These are phyloP conservation scores for Daldinia decipiens DNA, from an alignment of 495 filamentous ascomycete genomes.

Conservation along the genomic window DNA sequence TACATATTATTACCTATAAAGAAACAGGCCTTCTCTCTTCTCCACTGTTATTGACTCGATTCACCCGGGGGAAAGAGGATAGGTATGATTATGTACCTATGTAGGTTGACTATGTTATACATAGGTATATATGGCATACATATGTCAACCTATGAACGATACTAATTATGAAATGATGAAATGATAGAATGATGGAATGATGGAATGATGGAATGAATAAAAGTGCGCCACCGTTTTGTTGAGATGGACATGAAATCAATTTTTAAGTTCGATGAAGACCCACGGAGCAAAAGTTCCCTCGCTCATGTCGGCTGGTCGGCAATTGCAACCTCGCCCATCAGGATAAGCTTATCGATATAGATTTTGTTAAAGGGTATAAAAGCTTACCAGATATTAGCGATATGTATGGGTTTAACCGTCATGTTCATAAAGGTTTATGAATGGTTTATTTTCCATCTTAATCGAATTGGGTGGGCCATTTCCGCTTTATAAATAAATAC, in stretches of 20 bases:
- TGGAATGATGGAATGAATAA: background rate
- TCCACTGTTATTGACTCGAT: slow-evolving; percentile 2
- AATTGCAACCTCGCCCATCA: background rate
- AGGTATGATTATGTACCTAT: background rate
- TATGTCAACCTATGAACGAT: background rate
- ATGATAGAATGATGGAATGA: no score
- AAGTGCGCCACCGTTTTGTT: background rate
- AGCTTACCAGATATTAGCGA: background rate
- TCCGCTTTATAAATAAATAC: no score
- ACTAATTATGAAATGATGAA: background rate
- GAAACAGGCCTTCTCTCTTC: background rate
- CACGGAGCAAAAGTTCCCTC: slow-evolving; percentile 3
- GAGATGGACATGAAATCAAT: background rate
- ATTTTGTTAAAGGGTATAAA: background rate
- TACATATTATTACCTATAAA: no score
- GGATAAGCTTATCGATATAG: slow-evolving; percentile 3
- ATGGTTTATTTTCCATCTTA: no score
- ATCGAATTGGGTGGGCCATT: no score
- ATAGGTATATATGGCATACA: slow-evolving; percentile 6
- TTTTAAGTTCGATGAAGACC: background rate
- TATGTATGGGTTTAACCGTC: background rate
- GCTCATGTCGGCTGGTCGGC: background rate
- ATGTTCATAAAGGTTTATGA: background rate
- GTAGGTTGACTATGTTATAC: background rate
- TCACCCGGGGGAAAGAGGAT: background rate